Evolutionary conservation across 768 basidiomycete genomes (phyloP), one percentile per base, ranked within the genome.

Genomic region (Astraeus odoratus): DNA sequence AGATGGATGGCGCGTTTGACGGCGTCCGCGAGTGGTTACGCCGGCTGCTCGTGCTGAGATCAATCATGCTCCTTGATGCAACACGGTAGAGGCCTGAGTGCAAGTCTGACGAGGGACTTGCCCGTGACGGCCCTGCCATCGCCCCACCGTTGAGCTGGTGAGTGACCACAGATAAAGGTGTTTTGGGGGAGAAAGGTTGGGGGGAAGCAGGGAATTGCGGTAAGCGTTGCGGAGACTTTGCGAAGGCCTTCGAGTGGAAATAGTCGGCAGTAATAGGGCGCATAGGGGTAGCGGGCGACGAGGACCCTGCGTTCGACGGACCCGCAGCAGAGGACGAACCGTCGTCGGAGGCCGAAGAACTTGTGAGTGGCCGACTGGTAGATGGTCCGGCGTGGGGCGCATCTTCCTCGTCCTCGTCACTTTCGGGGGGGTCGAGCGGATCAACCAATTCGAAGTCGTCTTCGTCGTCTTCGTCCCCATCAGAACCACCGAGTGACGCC

Each of bases 31-130:
- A 39, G 55, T 43, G 27, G 16, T 27, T 51, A 47, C 51, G 63
- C 57, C 47, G 55, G 22, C n/a, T 56, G 24, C 8, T 42, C n/a
- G 60, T 53, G 18, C 61, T 51, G 13, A 86, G 61, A 56, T 86
- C 74, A 42, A 83, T 59, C 73, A 85, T 74, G 56, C 84, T 86
- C 53, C 64, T 72, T 40, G 83, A 85, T 0, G 75, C 73, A 30
- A 71, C 74, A 43, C 76, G 78, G 56, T 78, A 78, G 56, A 83
- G 70, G 39, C 67, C 65, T 5, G 78, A 75, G 18, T 65, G 59
- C 26, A 19, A 39, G 47, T 52, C 48, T 42, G 46, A 31, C 25
- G 43, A 47, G 25, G 27, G 15, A 39, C 47, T 50, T 42, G 46
- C 35, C 18, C 27, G 10, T 22, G 34, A 46, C 10, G 22, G 43